Evolutionary conservation across 176 grass and related monocot genomes (phyloP), one percentile per base, ranked within the genome.

Genomic region (Oropetium thomaeum): DNA sequence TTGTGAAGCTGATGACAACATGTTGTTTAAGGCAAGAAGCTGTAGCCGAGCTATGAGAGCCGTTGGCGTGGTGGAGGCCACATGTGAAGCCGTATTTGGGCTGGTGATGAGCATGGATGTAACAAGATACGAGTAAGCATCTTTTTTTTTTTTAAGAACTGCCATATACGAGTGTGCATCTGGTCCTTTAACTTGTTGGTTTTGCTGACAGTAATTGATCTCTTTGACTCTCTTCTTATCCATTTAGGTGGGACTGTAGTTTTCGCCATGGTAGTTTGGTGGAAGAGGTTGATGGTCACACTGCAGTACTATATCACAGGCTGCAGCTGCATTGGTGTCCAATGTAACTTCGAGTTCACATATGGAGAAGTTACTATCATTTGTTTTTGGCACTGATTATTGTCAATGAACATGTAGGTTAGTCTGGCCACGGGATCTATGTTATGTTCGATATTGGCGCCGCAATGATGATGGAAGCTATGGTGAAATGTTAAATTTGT

Each of bases 381-480:
- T 37, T 47, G 25, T 27, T 52, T 52, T 77, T 77, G 43, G 1
- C 4, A 37, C 20, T 27, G 59, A 52, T 77, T 64, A 37, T 65
- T 65, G 20, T 38, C 23, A 51, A 65, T 2, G 22, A 43, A 78
- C 79, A 32, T 81, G 32, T 65, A 99, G 91, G 89, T 79, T 99
- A 40, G 84, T 95, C 4, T 99, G 96, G 96, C 91, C 91, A 75
- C 89, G 91, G 13, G 96, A 99, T 85, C 91, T 99, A 78, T 99
- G 96, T 58, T 99, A 99, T 20, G 87, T 95, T 60, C 89, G 96
- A 11, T 99, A 99, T 42, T 99, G 96, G 96, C 84, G 96, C 20
- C 87, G 91, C 52, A 99, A 99, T 73, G 91, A 99, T 49, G 96
- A 99, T 82, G 96, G 96, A 85, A 99, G 96, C 51, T 99, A 95